Evolutionary conservation across 2,329 filamentous ascomycete species (phyloP).

Genomic region (Magnaporthales sp.): DNA sequence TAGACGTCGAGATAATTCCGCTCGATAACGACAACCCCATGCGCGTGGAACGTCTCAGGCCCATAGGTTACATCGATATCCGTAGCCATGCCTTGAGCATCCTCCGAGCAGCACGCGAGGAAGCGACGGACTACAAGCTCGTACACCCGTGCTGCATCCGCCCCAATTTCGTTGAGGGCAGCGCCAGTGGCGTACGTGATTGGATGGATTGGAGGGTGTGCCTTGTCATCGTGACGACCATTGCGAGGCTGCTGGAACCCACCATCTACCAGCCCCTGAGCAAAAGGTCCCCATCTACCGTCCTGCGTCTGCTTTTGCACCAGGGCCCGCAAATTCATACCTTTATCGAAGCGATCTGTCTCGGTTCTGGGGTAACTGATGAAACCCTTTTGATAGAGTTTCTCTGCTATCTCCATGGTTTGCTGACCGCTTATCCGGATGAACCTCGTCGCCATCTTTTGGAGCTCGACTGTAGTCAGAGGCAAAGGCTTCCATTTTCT

Average conservation of each 20-base stretch:
- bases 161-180: slow-evolving; percentile 37
- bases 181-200: slow-evolving; percentile 70
- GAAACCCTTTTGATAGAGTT: slow-evolving; percentile 85
- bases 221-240: slow-evolving; percentile 88
- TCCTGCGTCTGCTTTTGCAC: slow-evolving; percentile 79
- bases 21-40: slow-evolving; percentile 76
- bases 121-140: slow-evolving; percentile 91
- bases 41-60: slow-evolving; percentile 70
- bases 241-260: slow-evolving; percentile 73
- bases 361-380: slow-evolving; percentile 98
- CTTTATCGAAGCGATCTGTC: slow-evolving; percentile 89
- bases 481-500: slow-evolving; percentile 92
- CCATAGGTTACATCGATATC: slow-evolving; percentile 82
- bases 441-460: slow-evolving; percentile 88
- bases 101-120: slow-evolving; percentile 89
- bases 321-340: slow-evolving; percentile 72
- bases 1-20: slow-evolving; percentile 94
- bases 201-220: slow-evolving; percentile 94
- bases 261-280: slow-evolving; percentile 64
- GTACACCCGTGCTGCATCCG: slow-evolving; percentile 70
- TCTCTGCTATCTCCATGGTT: slow-evolving; percentile 82
- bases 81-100: slow-evolving; percentile 78
- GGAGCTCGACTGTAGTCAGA: slow-evolving; percentile 89
- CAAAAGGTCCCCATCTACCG: slow-evolving; percentile 70
- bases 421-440: slow-evolving; percentile 84